These are phyloP conservation scores for Leptographium procerum DNA, from an alignment of 2,329 filamentous ascomycete species.

Conservation along the genomic window DNA sequence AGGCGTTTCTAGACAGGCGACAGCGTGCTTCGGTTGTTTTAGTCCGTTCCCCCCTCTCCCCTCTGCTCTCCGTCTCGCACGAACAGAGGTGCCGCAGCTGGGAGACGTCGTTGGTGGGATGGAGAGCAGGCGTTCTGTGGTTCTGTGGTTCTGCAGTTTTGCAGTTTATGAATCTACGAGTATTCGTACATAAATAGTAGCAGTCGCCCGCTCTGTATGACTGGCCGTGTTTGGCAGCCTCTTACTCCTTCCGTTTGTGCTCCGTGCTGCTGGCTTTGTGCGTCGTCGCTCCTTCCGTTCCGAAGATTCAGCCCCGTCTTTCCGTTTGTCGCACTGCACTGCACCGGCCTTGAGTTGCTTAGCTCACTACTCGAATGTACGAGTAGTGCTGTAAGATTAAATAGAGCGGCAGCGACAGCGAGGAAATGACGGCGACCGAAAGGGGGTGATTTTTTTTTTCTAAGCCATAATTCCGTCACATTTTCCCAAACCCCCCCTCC, in stretches of 20 bases:
- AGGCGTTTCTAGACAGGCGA: too few relatives aligned
- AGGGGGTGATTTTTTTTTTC: not conserved
- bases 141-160: not conserved
- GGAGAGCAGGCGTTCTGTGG: not conserved
- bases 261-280: not conserved
- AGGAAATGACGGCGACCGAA: not conserved
- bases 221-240: not conserved
- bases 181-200: too few relatives aligned
- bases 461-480: too few relatives aligned
- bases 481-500: not conserved
- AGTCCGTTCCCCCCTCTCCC: not conserved
- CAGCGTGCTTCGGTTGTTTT: not conserved
- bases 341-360: too few relatives aligned
- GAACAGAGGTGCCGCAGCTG: not conserved
- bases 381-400: not conserved
- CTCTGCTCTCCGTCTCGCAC: not conserved
- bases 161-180: not conserved
- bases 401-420: not conserved
- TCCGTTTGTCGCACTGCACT: not conserved
- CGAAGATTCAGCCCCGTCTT: not conserved
- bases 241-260: not conserved
- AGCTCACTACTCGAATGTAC: too few relatives aligned
- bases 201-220: too few relatives aligned
- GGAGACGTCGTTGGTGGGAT: not conserved
- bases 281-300: not conserved